Conservation (phyloP, 805 yeast genomes). For the Yamadazyma kitorensis region DNA sequence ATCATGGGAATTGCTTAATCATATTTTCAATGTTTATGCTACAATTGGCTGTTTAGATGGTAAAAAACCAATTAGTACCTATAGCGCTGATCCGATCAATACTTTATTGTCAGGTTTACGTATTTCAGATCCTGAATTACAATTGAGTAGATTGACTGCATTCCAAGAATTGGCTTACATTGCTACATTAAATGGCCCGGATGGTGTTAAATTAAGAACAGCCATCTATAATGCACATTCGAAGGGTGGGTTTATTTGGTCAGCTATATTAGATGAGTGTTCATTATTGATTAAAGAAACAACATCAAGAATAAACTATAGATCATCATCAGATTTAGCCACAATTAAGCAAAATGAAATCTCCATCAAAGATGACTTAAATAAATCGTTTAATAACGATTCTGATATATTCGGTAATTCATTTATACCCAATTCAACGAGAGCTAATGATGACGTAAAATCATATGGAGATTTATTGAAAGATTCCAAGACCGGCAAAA, state of each 20-base stretch:
- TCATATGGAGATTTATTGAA: slow-evolving; percentile 10
- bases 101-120: slow-evolving; percentile 64
- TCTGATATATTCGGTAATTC: slow-evolving; percentile 40
- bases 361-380: slow-evolving; percentile 17
- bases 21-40: slow-evolving; percentile 61
- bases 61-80: slow-evolving; percentile 56
- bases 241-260: slow-evolving; percentile 52
- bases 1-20: slow-evolving; percentile 55
- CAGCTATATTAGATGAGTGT: slow-evolving; percentile 58
- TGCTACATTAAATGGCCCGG: slow-evolving; percentile 46
- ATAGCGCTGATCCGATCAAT: slow-evolving; percentile 58
- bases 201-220: slow-evolving; percentile 43
- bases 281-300: slow-evolving; percentile 50
- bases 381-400: slow-evolving; percentile 4
- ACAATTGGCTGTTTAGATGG: slow-evolving; percentile 72
- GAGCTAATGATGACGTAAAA: slow-evolving; percentile 5
- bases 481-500: not conserved
- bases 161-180: slow-evolving; percentile 73
- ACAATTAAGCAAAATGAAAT: slow-evolving; percentile 21
- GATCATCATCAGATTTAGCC: slow-evolving; percentile 28
- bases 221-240: slow-evolving; percentile 52
- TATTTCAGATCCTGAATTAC: slow-evolving; percentile 39
- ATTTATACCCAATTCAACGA: slow-evolving; percentile 3
- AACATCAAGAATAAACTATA: slow-evolving; percentile 39
- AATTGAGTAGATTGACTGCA: slow-evolving; percentile 53